Evolutionary conservation across 768 basidiomycete genomes (phyloP).

Genomic region (Leccinum longicurvipes): DNA sequence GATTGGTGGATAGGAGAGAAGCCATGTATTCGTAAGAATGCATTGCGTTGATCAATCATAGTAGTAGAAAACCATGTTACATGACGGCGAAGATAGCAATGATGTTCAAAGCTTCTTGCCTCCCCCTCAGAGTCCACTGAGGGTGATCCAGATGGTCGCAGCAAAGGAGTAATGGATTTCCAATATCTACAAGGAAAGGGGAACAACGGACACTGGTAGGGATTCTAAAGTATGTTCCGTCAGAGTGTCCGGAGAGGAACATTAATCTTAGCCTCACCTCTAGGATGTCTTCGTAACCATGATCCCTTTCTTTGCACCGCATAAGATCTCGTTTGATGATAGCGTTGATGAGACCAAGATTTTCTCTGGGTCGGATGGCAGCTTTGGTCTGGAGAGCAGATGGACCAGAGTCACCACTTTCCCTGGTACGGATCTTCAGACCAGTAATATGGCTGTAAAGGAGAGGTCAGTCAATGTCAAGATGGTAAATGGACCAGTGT

Average conservation of each 20-base stretch:
- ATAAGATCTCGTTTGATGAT: constrained; percentile 58
- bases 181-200: constrained; percentile 64
- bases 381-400: constrained; percentile 43
- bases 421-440: constrained; percentile 52
- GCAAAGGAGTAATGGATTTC: constrained; percentile 51
- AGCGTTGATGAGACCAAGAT: constrained; percentile 51
- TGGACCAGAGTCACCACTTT: constrained; percentile 39
- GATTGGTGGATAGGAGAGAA: constrained; percentile 13
- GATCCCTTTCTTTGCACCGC: constrained; percentile 68
- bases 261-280: constrained; percentile 51
- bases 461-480: not conserved
- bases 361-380: constrained; percentile 62
- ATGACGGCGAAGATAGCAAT: constrained; percentile 57
- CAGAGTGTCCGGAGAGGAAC: not conserved
- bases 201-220: constrained; percentile 63
- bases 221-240: constrained; percentile 42
- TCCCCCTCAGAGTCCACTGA: constrained; percentile 20
- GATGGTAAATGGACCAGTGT: not conserved
- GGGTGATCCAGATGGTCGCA: constrained; percentile 31
- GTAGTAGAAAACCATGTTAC: constrained; percentile 80
- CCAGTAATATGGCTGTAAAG: constrained; percentile 42
- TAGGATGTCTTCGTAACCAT: constrained; percentile 82
- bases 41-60: constrained; percentile 66
- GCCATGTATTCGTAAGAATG: constrained; percentile 25
- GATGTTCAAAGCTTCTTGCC: constrained; percentile 22